These are phyloP conservation scores for Fraxinus baroniana DNA, from an alignment of 305 asterid genomes.

Conservation along the genomic window DNA sequence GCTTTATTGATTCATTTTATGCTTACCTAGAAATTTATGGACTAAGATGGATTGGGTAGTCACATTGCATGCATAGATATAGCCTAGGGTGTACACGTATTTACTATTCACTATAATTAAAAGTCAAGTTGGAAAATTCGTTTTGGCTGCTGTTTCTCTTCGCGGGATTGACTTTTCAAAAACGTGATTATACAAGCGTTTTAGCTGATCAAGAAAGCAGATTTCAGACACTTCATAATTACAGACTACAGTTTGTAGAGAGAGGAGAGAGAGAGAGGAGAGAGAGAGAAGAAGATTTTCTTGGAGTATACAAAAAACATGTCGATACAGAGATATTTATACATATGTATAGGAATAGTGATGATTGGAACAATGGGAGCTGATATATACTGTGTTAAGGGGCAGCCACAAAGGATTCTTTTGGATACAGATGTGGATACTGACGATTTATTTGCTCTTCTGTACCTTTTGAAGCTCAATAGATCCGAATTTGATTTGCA, in stretches of 20 bases:
- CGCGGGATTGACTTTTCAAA: not conserved
- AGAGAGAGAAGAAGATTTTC: not conserved
- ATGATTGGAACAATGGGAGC: conserved; percentile 22
- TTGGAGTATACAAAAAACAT: conserved; percentile 16
- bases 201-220: conserved; percentile 8
- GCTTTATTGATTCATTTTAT: not conserved
- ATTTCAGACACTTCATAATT: not conserved
- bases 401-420: conserved; percentile 55
- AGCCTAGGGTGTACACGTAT: not conserved
- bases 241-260: not conserved
- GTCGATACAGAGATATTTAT: conserved; percentile 29
- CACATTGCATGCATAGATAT: not conserved
- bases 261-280: not conserved
- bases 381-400: conserved; percentile 23
- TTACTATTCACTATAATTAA: not conserved
- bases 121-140: not conserved
- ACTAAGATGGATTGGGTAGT: not conserved
- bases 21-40: not conserved
- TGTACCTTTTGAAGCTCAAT: conserved; percentile 79
- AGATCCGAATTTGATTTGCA: conserved; percentile 64
- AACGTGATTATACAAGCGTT: not conserved
- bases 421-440: conserved; percentile 84
- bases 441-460: conserved; percentile 80
- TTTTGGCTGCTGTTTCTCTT: not conserved
- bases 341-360: conserved; percentile 20